phyloP scores from a whole-genome alignment of 352 stramenopile genomes.

The Discostella stelligera region DNA sequence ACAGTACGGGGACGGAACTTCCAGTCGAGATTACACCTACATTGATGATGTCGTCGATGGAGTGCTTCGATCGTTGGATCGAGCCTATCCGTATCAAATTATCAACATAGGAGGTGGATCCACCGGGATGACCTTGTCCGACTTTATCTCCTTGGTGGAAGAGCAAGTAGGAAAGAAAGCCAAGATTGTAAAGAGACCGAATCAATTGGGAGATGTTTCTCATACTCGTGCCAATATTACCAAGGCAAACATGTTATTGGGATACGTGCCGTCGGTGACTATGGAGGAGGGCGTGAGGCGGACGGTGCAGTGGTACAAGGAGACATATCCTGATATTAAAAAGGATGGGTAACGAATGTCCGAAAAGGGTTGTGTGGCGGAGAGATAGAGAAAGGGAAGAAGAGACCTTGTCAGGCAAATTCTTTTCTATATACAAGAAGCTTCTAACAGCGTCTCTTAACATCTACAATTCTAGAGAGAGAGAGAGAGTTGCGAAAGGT shows the following conservation, averaged over 20 bases:
- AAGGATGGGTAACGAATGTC: no score
- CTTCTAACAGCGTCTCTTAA: neutral
- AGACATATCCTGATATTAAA: slow-evolving; percentile 14
- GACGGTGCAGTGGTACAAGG: slow-evolving; percentile 92
- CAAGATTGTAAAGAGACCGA: slow-evolving; percentile 89
- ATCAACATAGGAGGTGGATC: slow-evolving; percentile 95
- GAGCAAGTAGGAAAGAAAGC: slow-evolving; percentile 90
- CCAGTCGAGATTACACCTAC: slow-evolving; percentile 95
- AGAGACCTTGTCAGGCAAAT: neutral
- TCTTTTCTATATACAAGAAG: neutral
- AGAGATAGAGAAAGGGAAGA: no score
- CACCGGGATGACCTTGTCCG: slow-evolving; percentile 86
- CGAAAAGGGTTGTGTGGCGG: no score
- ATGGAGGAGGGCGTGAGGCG: slow-evolving; percentile 90
- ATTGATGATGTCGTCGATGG: slow-evolving; percentile 97
- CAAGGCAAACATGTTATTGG: slow-evolving; percentile 90
- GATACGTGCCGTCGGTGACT: slow-evolving; percentile 90
- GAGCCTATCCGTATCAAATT: slow-evolving; percentile 88
- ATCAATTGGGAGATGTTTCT: slow-evolving; percentile 94
- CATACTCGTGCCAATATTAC: slow-evolving; percentile 92
- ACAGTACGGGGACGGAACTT: slow-evolving; percentile 94
- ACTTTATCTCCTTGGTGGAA: slow-evolving; percentile 95
- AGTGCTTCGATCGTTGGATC: slow-evolving; percentile 84
- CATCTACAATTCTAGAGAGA: neutral
- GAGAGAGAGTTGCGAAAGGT: no score